phyloP scores from a whole-genome alignment of 306 rosid genomes.

The Dalbergia oliveri region DNA sequence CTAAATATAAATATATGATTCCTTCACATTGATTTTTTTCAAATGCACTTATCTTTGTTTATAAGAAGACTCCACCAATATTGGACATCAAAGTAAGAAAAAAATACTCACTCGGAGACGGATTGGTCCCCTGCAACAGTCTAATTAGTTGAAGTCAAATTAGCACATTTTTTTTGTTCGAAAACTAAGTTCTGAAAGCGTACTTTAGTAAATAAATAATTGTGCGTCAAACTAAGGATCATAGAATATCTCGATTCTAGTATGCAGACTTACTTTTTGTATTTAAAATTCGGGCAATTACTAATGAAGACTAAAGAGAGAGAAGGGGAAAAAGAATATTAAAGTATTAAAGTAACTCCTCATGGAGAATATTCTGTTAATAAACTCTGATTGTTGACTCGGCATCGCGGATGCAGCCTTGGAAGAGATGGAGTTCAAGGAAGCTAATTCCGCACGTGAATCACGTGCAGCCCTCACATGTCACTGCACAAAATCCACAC shows the following conservation, averaged over 20 bases:
- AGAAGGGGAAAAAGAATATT: neutral
- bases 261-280: neutral
- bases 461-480: neutral
- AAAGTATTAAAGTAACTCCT: neutral
- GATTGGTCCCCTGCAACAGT: neutral
- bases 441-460: neutral
- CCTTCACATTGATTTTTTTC: neutral
- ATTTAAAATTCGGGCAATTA: neutral
- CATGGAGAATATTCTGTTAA: constrained; percentile 9
- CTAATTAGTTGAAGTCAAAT: neutral
- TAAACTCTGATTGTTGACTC: neutral
- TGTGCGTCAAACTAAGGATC: too few relatives aligned
- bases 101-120: neutral
- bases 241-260: too few relatives aligned
- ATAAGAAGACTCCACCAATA: neutral
- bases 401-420: too few relatives aligned
- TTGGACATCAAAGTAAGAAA: neutral
- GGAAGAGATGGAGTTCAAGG: neutral
- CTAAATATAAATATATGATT: too few relatives aligned
- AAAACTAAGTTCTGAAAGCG: neutral
- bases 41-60: too few relatives aligned
- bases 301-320: neutral
- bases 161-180: neutral
- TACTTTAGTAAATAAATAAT: neutral
- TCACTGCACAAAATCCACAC: too few relatives aligned